Evolutionary conservation across 139 green algal genomes (phyloP), one percentile per base, ranked within the genome.

Genomic region (Picochlorum sp.): DNA sequence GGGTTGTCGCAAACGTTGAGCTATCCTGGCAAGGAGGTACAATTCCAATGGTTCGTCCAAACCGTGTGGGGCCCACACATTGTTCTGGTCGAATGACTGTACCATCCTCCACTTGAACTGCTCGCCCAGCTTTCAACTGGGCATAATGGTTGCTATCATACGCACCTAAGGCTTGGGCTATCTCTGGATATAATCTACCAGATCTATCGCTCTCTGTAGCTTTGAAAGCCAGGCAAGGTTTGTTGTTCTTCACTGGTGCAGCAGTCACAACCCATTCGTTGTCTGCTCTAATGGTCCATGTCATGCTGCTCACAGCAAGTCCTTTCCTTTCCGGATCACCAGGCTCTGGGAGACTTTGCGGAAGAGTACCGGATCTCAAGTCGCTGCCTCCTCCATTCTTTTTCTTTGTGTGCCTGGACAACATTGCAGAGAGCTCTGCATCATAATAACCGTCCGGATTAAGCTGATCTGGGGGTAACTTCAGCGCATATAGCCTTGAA

Each of bases 391-490:
- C 59, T 44, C 66, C 51, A 24, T 65, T 64, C 22, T 55, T 55
- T 30, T 67, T 70, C 20, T 51, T 33, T 37, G 40, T 65, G 59
- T 75, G 59, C 13, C 65, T 59, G 20, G 28, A 16, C 49, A 70
- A 59, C 59, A 77, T 49, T 4, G 36, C 6, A 3, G 65, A 49
- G 8, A 74, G 56, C 8, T 53, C n/a, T 5, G 73, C 79, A 49
- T 82, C 78, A 24, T 59, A 60, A 39, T 74, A 68, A 3, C 84
- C 85, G 9, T 68, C 22, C 1, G 78, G 75, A 53, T 93, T 91
- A 9, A 91, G 69, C 65, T 87, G 75, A 56, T 94, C 85, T 0
- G 85, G 85, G 0, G 85, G 74, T 45, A 89, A 30, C 26, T 54
- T 29, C 12, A 64, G 47, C 2, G 32, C 53, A 25, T 75, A 77